A percentile compares a stretch with the other conserved stretches of the same genome.
phyloP scores from a whole-genome alignment of 2,329 filamentous ascomycete species.

The Cercospora zeae-maydis region DNA sequence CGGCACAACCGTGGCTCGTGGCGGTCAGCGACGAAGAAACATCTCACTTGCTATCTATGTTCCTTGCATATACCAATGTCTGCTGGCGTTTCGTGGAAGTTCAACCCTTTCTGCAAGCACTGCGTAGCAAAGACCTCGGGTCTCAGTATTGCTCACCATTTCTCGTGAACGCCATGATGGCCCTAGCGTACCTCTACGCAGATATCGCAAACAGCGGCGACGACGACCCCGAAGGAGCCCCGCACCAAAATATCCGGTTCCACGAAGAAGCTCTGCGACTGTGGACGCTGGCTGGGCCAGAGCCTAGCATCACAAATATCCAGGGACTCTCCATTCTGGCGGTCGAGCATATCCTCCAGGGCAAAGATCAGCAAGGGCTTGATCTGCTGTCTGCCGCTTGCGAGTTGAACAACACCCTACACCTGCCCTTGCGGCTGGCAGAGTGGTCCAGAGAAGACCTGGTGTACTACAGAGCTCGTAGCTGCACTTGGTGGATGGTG shows the following conservation, averaged over 20 bases:
- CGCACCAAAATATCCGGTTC: not conserved
- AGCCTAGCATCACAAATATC: conserved; percentile 4
- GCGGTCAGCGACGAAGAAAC: conserved; percentile 2
- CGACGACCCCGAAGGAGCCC: not conserved
- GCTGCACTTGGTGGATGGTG: conserved; percentile 7
- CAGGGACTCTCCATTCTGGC: conserved; percentile 5
- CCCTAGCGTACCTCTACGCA: conserved; percentile 4
- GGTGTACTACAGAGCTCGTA: not conserved
- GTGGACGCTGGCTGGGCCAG: not conserved
- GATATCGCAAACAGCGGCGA: not conserved
- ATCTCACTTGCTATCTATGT: conserved; percentile 9
- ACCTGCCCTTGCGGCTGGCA: not conserved
- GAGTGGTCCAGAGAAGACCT: not conserved
- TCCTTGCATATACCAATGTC: conserved; percentile 1
- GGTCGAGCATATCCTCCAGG: conserved; percentile 2
- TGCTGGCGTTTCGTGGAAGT: conserved; percentile 6
- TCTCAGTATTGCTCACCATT: conserved; percentile 3
- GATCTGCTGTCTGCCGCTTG: not conserved
- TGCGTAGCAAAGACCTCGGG: not conserved
- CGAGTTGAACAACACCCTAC: not conserved
- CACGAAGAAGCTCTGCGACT: conserved; percentile 9
- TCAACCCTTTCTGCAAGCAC: conserved; percentile 3
- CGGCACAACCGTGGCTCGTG: conserved; percentile 3
- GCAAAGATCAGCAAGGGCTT: conserved; percentile 4
- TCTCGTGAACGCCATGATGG: conserved; percentile 8